Base-by-base conservation (phyloP, 805 yeast species). In the Saturnispora mendoncae region DNA sequence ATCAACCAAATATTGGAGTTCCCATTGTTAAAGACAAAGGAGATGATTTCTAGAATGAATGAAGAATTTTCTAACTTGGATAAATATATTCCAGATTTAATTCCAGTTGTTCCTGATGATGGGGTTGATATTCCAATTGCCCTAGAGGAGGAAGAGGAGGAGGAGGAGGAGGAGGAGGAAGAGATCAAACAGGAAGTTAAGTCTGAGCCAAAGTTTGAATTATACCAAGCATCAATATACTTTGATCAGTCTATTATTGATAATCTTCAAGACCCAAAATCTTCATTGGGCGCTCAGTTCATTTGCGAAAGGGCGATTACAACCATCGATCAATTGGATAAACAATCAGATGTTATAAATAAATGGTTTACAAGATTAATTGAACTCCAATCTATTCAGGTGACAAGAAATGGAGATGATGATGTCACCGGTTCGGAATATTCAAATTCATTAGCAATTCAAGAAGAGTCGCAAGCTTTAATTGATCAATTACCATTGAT, bases 391-490 rank as follows among this genome's bases (percentile, higher is more conserved):
- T 53, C 63, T 27, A 65, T 64, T n/a, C 76, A 76, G 0, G 65
- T 83, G 6, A 61, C 51, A 1, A 27, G 38, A 6, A 13, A 7
- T 27, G 39, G 39, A 5, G 57, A 48, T 12, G 48, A 39, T 2
- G 58, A 48, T 23, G 52, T 52, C 3, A 76, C 79, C 39, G 87
- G 88, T 12, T 82, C 76, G 38, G 97, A 87, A 52, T 92, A 88
- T 58, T 78, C 75, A 10, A 72, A 71, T 4, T 78, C 94, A 0
- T 64, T 90, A 37, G 74, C 76, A 32, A 79, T 74, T 36, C 97
- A 90, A 57, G 94, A 82, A 44, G 68, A 72, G 44, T 80, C 80
- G 0, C 74, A 76, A 31, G 68, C 74, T 0, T 69, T 75, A 43
- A 62, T 84, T 44, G 76, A 74, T 39, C 71, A 74, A 15, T 45